Evolutionary conservation across 2,329 filamentous ascomycete genomes (phyloP), one percentile per base, ranked within the genome.

Genomic region (Pseudogymnoascus verrucosus): DNA sequence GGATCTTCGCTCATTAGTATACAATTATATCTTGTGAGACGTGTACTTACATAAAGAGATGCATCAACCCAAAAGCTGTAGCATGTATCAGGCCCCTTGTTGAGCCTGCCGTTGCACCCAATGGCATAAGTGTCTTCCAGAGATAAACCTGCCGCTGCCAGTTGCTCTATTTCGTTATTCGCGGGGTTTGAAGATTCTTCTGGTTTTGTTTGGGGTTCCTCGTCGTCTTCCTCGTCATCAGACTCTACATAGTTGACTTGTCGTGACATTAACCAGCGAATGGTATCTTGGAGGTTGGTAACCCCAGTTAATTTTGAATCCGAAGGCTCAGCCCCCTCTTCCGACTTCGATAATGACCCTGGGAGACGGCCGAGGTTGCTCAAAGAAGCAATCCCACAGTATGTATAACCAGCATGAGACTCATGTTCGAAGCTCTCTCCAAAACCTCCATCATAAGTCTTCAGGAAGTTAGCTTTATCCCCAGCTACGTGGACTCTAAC

Each of bases 71-170:
- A 99, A 80, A 93, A 99, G 21, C 86, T 89, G 75, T 99, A 99
- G 77, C 95, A 99, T 0, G 95, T 98, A 76, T 99, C 95, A 8
- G 90, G 89, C 59, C 88, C 82, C 75, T 99, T 99, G 78, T 96
- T 97, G 73, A 85, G 87, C 60, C 95, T 86, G 26, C 95, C 95
- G 71, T 96, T 96, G 77, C 96, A 92, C 8, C 93, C 95, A 1
- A 91, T 82, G 80, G 73, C 66, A 70, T 72, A 61, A 71, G 72
- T 40, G 62, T 70, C 57, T 61, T 68, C 19, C 64, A 72, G 60
- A 59, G 57, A 63, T 1, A 70, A 63, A 21, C 62, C 57, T 31
- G 21, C 59, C n/a, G 12, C 59, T 16, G 59, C 59, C 59, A 39
- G 34, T 8, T 40, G 39, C 14, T 61, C 59, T 34, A 57, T 34